These are phyloP conservation scores for Populus tomentosa DNA, from an alignment of 441 rosid species.

Conservation along the genomic window DNA sequence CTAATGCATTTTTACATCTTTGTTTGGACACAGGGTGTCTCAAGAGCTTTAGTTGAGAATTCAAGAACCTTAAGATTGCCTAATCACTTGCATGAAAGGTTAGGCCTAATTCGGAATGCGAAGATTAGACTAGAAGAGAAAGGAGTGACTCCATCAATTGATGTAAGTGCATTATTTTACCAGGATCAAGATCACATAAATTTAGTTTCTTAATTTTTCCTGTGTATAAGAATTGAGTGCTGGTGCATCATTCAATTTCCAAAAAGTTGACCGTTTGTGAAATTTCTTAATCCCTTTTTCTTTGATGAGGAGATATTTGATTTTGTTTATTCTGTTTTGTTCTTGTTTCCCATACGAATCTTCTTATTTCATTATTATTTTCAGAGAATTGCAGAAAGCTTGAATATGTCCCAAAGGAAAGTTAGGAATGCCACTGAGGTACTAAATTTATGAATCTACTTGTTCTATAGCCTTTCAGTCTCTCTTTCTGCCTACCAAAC, in stretches of 20 bases:
- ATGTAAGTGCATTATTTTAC: slow-evolving; percentile 43
- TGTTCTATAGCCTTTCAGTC: slow-evolving; percentile 1
- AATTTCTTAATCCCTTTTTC: background rate
- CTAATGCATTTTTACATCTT: slow-evolving; percentile 7
- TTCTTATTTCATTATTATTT: slow-evolving; percentile 12
- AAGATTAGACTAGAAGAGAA: slow-evolving; percentile 75
- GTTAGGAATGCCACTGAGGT: slow-evolving; percentile 94
- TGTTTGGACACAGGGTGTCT: slow-evolving; percentile 60
- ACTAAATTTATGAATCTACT: slow-evolving; percentile 11
- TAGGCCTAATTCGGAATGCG: slow-evolving; percentile 80
- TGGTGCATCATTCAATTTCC: background rate
- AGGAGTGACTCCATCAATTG: slow-evolving; percentile 83
- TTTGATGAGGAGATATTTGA: background rate
- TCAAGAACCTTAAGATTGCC: slow-evolving; percentile 86
- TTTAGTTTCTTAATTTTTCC: background rate
- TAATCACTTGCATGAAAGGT: slow-evolving; percentile 76
- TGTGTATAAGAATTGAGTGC: background rate
- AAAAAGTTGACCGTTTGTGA: background rate
- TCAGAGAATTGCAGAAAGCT: slow-evolving; percentile 82
- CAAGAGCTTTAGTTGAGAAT: slow-evolving; percentile 76
- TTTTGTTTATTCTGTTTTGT: background rate
- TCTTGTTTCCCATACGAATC: background rate
- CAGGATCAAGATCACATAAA: background rate
- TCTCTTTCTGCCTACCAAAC: background rate
- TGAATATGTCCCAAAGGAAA: slow-evolving; percentile 91